phyloP scores from a whole-genome alignment of 305 asterid species.

The Fraxinus greggii region DNA sequence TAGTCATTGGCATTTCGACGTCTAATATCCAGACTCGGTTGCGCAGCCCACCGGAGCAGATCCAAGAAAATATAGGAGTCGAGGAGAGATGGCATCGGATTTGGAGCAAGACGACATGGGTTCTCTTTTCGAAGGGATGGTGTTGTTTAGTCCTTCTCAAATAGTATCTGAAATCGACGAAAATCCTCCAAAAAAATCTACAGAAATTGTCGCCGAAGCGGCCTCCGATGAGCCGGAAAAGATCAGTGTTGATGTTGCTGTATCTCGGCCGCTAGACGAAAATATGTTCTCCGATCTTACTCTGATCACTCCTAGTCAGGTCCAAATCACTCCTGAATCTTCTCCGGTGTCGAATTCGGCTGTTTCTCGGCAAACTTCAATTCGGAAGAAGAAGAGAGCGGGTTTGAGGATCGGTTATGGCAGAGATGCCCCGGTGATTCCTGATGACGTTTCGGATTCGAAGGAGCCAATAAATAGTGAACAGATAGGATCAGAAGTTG shows the following conservation, averaged over 20 bases:
- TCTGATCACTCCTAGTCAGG: conserved; percentile 21
- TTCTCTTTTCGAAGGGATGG: conserved; percentile 55
- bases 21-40: neutral
- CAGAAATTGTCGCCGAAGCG: conserved; percentile 2
- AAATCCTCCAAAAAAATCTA: conserved; percentile 2
- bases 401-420: conserved; percentile 52
- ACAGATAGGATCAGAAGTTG: conserved; percentile 14
- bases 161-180: neutral
- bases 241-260: neutral
- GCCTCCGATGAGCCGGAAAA: neutral
- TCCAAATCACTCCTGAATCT: conserved; percentile 9
- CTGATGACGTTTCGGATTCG: conserved; percentile 2
- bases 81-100: neutral
- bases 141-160: conserved; percentile 35
- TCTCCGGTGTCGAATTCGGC: neutral
- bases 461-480: neutral
- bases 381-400: conserved; percentile 36
- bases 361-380: conserved; percentile 29
- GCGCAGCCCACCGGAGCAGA: neutral
- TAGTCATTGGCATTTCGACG: neutral
- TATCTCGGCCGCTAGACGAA: conserved; percentile 37
- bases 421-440: conserved; percentile 24
- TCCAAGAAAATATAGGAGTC: neutral
- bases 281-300: conserved; percentile 54
- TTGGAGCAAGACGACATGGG: conserved; percentile 37